Percentiles rank a stretch among this genome's conserved stretches.
phyloP scores from a whole-genome alignment of 768 basidiomycete species.

The Tylopilus plumbeoviolaceoides region DNA sequence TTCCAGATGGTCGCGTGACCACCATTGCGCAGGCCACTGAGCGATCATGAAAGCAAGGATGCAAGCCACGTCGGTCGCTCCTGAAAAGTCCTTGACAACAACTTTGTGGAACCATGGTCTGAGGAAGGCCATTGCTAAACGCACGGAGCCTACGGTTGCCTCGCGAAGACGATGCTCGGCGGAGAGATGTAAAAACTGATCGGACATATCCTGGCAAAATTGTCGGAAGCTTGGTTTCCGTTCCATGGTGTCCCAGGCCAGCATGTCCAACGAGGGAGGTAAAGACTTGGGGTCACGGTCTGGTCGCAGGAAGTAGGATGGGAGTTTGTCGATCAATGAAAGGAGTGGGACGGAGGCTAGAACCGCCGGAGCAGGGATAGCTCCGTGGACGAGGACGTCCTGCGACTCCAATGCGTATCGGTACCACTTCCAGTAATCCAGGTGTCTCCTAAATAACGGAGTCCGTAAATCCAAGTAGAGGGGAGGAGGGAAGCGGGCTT shows the following conservation, averaged over 20 bases:
- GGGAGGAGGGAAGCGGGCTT: constrained; percentile 23
- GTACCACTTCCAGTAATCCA: constrained; percentile 73
- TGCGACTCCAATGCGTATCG: constrained; percentile 73
- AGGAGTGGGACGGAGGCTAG: constrained; percentile 67
- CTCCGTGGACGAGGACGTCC: constrained; percentile 66
- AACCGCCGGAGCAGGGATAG: constrained; percentile 62
- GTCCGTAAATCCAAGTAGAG: neutral
- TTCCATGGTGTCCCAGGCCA: constrained; percentile 54
- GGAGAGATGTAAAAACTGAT: constrained; percentile 53
- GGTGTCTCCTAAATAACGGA: constrained; percentile 43
- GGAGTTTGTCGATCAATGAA: constrained; percentile 60
- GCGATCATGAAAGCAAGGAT: constrained; percentile 49
- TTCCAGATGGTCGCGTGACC: constrained; percentile 62
- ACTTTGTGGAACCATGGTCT: constrained; percentile 64
- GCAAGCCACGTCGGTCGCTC: constrained; percentile 35
- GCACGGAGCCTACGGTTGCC: constrained; percentile 63
- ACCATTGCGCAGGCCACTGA: constrained; percentile 67
- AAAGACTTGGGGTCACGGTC: constrained; percentile 28
- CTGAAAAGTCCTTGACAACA: constrained; percentile 38
- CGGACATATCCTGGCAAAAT: constrained; percentile 69
- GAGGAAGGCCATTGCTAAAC: constrained; percentile 62
- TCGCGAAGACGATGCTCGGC: constrained; percentile 58
- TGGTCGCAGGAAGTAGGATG: constrained; percentile 59
- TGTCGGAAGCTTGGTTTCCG: constrained; percentile 61
- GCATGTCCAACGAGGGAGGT: constrained; percentile 32